Conservation (phyloP, 306 rosid genomes). For the Carpinus viminea region DNA sequence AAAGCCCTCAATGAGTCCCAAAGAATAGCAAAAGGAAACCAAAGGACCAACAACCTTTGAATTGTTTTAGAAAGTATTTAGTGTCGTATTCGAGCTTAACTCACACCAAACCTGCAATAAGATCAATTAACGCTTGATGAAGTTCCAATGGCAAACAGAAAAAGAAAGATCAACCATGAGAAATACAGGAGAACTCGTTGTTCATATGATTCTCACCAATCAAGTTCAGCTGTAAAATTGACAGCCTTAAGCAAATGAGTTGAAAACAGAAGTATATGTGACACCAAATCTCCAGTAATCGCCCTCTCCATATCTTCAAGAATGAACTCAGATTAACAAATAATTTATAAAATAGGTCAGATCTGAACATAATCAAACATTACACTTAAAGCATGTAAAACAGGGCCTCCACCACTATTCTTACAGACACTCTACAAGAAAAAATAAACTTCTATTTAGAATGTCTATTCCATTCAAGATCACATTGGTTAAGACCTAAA, state of each 20-base stretch:
- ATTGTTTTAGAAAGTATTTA: no score
- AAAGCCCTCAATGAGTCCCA: constrained; percentile 49
- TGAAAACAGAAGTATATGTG: constrained; percentile 72
- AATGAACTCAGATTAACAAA: constrained; percentile 14
- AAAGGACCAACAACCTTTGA: no score
- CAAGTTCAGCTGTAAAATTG: constrained; percentile 89
- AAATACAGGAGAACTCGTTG: constrained; percentile 17
- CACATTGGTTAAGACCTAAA: neutral
- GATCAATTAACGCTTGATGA: no score
- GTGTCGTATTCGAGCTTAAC: no score
- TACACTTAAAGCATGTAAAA: neutral
- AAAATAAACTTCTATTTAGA: neutral
- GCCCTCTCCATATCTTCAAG: constrained; percentile 85
- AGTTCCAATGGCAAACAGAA: no score
- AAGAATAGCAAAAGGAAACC: no score
- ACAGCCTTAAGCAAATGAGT: constrained; percentile 76
- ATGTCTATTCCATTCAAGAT: neutral
- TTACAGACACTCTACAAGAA: constrained; percentile 57
- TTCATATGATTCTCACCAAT: constrained; percentile 63
- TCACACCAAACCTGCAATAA: no score
- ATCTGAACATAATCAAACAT: constrained; percentile 11
- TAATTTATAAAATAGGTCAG: constrained; percentile 18
- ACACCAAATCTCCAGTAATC: constrained; percentile 80
- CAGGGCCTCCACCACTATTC: neutral
- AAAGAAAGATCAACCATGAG: neutral